phyloP scores from a whole-genome alignment of 2,329 filamentous ascomycete species.

The Ascochyta lentis region DNA sequence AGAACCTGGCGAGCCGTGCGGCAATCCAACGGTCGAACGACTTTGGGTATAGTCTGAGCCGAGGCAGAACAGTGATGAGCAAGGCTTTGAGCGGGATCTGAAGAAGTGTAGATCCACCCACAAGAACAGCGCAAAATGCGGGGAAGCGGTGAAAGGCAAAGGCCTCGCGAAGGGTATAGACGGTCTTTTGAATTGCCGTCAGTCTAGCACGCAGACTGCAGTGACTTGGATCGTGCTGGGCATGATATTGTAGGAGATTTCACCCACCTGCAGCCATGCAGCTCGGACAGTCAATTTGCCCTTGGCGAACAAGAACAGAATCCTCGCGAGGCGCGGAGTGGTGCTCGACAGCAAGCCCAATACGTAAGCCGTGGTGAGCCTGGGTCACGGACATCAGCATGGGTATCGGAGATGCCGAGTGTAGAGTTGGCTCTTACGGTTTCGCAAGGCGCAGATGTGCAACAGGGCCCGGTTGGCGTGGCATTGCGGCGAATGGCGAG shows the following conservation, averaged over 20 bases:
- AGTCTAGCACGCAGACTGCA: not conserved
- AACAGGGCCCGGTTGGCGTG: slow-evolving; percentile 1
- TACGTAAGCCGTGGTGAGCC: slow-evolving; percentile 36
- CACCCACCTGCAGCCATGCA: slow-evolving; percentile 33
- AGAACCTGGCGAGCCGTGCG: slow-evolving; percentile 46
- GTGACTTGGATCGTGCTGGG: too few relatives aligned
- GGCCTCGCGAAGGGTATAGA: slow-evolving; percentile 46
- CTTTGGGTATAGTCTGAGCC: slow-evolving; percentile 21
- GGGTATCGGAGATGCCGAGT: slow-evolving; percentile 5
- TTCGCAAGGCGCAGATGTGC: slow-evolving; percentile 15
- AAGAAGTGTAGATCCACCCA: slow-evolving; percentile 60
- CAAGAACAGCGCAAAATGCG: slow-evolving; percentile 59
- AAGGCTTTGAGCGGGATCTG: slow-evolving; percentile 40
- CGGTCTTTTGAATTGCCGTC: slow-evolving; percentile 10
- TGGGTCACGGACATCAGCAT: slow-evolving; percentile 8
- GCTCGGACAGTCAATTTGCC: slow-evolving; percentile 26
- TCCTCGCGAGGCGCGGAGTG: slow-evolving; percentile 29
- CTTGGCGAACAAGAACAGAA: slow-evolving; percentile 27
- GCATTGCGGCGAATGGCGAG: slow-evolving; percentile 12
- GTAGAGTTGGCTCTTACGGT: slow-evolving; percentile 4
- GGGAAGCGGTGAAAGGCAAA: slow-evolving; percentile 58
- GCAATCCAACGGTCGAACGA: not conserved
- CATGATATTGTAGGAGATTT: not conserved
- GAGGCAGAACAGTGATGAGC: slow-evolving; percentile 10
- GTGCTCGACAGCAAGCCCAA: slow-evolving; percentile 38